Conservation (phyloP, 768 basidiomycete genomes). For the Naganishia friedmannii region DNA sequence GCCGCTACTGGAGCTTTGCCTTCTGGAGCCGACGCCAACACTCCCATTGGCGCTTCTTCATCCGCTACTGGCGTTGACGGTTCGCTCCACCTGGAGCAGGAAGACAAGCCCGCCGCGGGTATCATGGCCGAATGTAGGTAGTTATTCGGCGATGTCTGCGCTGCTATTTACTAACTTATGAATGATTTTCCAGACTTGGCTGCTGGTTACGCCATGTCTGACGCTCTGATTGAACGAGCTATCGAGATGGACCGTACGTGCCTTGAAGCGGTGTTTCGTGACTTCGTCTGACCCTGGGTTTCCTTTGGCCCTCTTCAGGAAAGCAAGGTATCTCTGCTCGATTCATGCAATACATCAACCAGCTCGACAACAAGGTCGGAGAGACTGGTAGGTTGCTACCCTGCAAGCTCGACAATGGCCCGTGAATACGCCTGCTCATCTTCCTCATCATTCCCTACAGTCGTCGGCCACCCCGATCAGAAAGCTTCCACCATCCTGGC, state of each 20-base stretch:
- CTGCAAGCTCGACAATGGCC: background rate
- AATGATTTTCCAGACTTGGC: conserved; percentile 60
- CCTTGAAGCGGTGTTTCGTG: conserved; percentile 59
- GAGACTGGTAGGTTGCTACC: conserved; percentile 21
- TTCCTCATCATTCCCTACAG: conserved; percentile 27
- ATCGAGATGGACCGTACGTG: conserved; percentile 55
- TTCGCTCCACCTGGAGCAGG: conserved; percentile 61
- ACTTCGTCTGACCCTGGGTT: background rate
- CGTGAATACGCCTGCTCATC: background rate
- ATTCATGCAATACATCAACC: conserved; percentile 75
- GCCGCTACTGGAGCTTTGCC: conserved; percentile 40
- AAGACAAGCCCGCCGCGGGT: conserved; percentile 70
- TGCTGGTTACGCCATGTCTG: conserved; percentile 77
- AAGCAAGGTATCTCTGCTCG: conserved; percentile 82
- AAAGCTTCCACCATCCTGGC: conserved; percentile 26
- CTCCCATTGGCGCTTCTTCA: conserved; percentile 43
- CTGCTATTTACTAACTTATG: background rate
- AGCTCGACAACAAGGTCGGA: conserved; percentile 64
- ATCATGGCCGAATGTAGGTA: conserved; percentile 34
- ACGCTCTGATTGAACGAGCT: conserved; percentile 65
- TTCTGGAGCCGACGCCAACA: conserved; percentile 42
- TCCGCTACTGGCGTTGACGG: conserved; percentile 25
- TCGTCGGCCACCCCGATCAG: conserved; percentile 61
- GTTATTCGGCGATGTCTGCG: background rate
- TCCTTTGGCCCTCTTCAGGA: conserved; percentile 29